Base-by-base conservation (phyloP, 768 basidiomycete species). In the Suillus subluteus region DNA sequence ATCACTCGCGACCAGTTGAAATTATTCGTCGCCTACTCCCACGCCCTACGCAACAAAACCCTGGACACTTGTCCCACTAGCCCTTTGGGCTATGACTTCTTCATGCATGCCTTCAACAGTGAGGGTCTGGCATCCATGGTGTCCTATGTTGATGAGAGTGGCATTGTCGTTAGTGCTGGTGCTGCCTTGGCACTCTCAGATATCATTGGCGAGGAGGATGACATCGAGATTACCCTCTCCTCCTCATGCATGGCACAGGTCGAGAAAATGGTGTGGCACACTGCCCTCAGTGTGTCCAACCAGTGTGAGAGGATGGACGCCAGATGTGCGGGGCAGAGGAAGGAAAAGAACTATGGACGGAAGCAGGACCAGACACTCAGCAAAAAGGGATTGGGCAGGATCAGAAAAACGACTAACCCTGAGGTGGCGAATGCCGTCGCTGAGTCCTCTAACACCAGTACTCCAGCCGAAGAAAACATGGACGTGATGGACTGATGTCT, bases 321-420 rank as follows among this genome's bases (percentile, higher is more conserved):
- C 4, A 1, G 21, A 1, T n/a, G 11, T 3, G 9, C 46, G 0
- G 9, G 1, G 0, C 21, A n/a, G 4, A 4, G 12, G 1, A 23
- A 23, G 12, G 12, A 13, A 0, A 50, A 23, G 48, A 50, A 50
- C n/a, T 50, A 4, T 1, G 12, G 23, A 12, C 4, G 23, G 0
- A 50, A 50, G 23, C 11, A 13, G 5, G 23, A 23, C 2, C 48
- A 50, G 23, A 50, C 13, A 12, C 1, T 50, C 1, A 0, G 2
- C 0, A 50, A 50, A 11, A 50, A 50, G 11, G 48, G n/a, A 6
- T 23, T 50, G 2, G 48, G 48, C 2, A 50, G 13, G 23, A 2
- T 50, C 2, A 4, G 12, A 0, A 50, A 50, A 5, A 23, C 3
- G 1, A 4, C n/a, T 2, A 5, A 13, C 23, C 48, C 5, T 3